Base-by-base conservation (phyloP, 1,139 yeast genomes). In the Yamadazyma buinensis region DNA sequence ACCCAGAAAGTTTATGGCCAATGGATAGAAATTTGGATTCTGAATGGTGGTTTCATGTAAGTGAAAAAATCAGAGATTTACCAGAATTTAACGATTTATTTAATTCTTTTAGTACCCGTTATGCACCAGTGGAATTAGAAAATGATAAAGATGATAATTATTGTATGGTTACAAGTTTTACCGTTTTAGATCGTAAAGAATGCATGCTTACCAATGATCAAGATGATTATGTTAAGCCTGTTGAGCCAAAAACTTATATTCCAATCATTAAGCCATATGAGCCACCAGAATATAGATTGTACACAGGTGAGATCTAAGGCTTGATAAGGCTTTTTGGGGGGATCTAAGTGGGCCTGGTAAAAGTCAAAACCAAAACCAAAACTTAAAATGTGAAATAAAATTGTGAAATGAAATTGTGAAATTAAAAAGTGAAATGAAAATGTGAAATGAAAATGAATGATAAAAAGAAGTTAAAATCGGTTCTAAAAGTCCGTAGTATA, bases 1-100 rank as follows among this genome's bases (percentile, higher is more conserved):
- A 59, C 35, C 54, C 59, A 1, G 46, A 51, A 7, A 44, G 43
- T n/a, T 28, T 39, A 15, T 60, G 64, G 64, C 56, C 64, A 4
- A 28, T 28, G 15, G 52, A 47, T 10, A 42, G 51, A 21, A 43
- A 57, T 7, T 49, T 60, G 34, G 53, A 55, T 37, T 51, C 54
- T 18, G 51, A 54, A 24, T 60, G 54, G 44, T 60, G 64, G 64
- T 55, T 55, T 23, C 37, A 40, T 26, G 46, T 35, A 3, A 34
- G 39, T 13, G 38, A 30, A 25, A 39, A 37, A 7, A 47, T 52
- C 18, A 37, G 44, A 31, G 42, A 48, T 36, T 25, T 37, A 12
- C 43, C 51, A 2, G 43, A 43, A 13, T 36, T 51, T 25, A 44
- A 47, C 25, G 37, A 41, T 23, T 25, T 40, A 22, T 54, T 40